Base-by-base conservation (phyloP, 2,329 filamentous ascomycete genomes). In the Monosporascus sp. region DNA sequence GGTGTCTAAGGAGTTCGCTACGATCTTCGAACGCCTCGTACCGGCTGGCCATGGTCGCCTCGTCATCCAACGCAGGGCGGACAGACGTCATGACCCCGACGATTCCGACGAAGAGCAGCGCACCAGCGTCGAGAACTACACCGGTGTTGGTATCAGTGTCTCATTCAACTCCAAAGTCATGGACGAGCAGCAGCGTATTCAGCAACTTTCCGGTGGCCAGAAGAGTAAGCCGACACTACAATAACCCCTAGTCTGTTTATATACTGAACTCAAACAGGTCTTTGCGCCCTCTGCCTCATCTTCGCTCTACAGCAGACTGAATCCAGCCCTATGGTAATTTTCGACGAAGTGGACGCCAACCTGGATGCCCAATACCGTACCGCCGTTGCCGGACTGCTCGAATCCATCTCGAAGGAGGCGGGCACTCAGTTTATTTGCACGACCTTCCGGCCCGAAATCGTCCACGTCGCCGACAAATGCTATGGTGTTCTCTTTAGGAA, bases 261-360 rank as follows among this genome's bases (percentile, higher is more conserved):
- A 39, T 49, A 50, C 59, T 64, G 59, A 65, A 57, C 50, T 39
- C 57, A 57, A 50, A 57, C 31, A 91, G 89, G 90, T 82, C 78
- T 97, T 57, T 97, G 93, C 71, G 94, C 94, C 9, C 83, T 99
- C n/a, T 95, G 94, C 45, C 83, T 99, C 50, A 95, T 99, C 62
- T 99, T 99, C 69, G 94, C 94, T n/a, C 95, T 99, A 62, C 94
- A 99, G 72, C 90, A 92, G 62, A 96, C 93, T 55, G 94, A 99
- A 69, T 94, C 93, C 9, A 95, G 93, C 45, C 94, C 94, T 1
- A 97, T 99, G 79, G 97, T 99, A 70, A 92, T 99, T 65, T 99
- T 99, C 64, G 94, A 99, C 70, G 94, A 99, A 73, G 96, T 99
- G 59, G 94, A 99, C 67, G 94, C 94, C 70, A 99, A 99, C 69